These are phyloP conservation scores for Talaromyces sp. DNA, from an alignment of 2,329 filamentous ascomycete species.

Conservation along the genomic window DNA sequence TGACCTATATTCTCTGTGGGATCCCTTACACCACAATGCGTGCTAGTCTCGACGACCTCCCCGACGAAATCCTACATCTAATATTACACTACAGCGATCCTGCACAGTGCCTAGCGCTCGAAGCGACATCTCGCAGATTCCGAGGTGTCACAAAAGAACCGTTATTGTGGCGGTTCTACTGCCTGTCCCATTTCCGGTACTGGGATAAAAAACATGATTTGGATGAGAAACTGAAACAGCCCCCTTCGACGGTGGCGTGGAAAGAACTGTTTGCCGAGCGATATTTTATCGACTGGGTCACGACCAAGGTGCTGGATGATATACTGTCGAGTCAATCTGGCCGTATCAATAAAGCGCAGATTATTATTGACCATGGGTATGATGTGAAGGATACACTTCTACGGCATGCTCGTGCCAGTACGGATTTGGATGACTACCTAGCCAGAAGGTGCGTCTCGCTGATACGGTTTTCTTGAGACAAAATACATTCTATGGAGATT, in stretches of 20 bases:
- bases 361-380: constrained; percentile 69
- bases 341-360: constrained; percentile 64
- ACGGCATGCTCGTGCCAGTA: constrained; percentile 56
- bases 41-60: constrained; percentile 42
- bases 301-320: constrained; percentile 55
- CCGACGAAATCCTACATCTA: constrained; percentile 78
- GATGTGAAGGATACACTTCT: constrained; percentile 84
- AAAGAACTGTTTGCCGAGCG: constrained; percentile 61
- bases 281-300: constrained; percentile 48
- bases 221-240: constrained; percentile 48
- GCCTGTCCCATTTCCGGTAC: constrained; percentile 61
- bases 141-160: constrained; percentile 63
- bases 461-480: background rate
- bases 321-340: constrained; percentile 67
- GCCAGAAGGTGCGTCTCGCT: constrained; percentile 53
- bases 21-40: constrained; percentile 9
- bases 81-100: constrained; percentile 63
- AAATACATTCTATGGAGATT: too few species aligned
- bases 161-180: constrained; percentile 75
- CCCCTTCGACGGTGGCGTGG: constrained; percentile 64
- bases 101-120: constrained; percentile 45
- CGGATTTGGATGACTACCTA: constrained; percentile 65
- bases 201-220: constrained; percentile 69
- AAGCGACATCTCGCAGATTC: constrained; percentile 60
- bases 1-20: background rate